Evolutionary conservation across 371 early-diverging fungal genomes (phyloP), one percentile per base, ranked within the genome.

Genomic region (Saksenaea oblongispora): DNA sequence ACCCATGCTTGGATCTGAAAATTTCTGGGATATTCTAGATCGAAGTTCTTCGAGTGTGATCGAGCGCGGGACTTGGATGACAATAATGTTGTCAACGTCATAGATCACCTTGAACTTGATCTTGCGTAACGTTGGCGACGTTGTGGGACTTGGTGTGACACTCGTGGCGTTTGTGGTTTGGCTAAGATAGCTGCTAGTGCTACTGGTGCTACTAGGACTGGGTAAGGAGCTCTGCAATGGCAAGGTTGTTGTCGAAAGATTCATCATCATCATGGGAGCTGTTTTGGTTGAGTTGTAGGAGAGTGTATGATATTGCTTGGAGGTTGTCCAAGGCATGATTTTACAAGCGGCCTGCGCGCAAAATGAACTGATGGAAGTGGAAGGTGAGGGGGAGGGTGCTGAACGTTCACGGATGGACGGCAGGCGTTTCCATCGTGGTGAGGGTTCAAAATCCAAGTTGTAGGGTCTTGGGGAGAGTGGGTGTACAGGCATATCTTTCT

Each of bases 41-140:
- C 71, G 66, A 8, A 76, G 37, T 1, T 68, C 73, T 10, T 31
- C 18, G 10, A 76, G 47, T 7, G 63, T 35, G 57, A 73, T 76
- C 5, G 69, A 58, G 11, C 76, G 69, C 28, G 73, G 67, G 1
- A 76, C 71, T 58, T 73, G 73, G 17, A 76, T 66, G 26, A 73
- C 73, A 35, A 76, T 65, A 34, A 76, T 76, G 57, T 76, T 76
- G 22, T 76, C 69, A 8, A 58, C 59, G 36, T 76, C 71, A 39
- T 73, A 76, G 28, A 76, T 70, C 11, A 76, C 69, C 35, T 76
- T 76, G 54, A 76, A 56, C 39, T 76, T 76, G 54, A 76, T 76
- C 15, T 61, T 69, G 15, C 55, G 56, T 10, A 62, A 27, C 24
- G 31, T 26, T 24, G 39, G 36, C 10, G 51, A 47, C 10, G 22